phyloP scores from a whole-genome alignment of 73 alveolate genomes.

The Stentor coeruleus region DNA sequence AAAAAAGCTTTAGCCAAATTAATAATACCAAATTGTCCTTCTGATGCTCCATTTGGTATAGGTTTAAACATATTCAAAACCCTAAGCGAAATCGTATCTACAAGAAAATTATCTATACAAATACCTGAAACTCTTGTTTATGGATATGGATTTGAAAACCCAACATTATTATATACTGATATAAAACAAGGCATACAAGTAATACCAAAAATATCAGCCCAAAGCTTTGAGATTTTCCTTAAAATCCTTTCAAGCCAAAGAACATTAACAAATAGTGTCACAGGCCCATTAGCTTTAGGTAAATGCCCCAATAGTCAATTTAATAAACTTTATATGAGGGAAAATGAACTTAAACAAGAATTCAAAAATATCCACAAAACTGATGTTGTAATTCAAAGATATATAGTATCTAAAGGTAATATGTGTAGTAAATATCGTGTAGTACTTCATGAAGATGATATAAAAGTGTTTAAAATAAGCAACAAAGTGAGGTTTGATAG shows the following conservation, averaged over 20 bases:
- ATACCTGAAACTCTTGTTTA: not conserved
- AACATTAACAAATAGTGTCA: not conserved
- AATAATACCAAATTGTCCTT: not conserved
- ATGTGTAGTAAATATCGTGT: not conserved
- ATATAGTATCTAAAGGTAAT: not conserved
- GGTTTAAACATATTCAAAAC: not conserved
- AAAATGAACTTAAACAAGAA: not conserved
- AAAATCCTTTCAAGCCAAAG: not conserved
- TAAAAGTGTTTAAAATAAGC: not conserved
- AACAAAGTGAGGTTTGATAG: not conserved
- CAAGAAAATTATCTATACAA: not conserved
- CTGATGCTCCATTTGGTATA: not conserved
- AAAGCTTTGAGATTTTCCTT: not conserved
- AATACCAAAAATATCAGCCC: not conserved
- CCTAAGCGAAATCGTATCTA: not conserved
- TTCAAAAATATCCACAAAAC: not conserved
- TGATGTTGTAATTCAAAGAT: conserved; percentile 8
- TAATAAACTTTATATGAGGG: not conserved
- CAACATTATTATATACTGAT: not conserved
- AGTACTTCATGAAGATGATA: not conserved
- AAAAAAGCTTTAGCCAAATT: not conserved
- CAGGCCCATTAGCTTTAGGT: not conserved
- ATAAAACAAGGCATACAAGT: not conserved
- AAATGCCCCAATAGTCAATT: not conserved
- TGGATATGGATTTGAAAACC: conserved; percentile 23